These are phyloP conservation scores for Capillidium heterosporum DNA, from an alignment of 371 early-diverging fungal species.

Conservation along the genomic window DNA sequence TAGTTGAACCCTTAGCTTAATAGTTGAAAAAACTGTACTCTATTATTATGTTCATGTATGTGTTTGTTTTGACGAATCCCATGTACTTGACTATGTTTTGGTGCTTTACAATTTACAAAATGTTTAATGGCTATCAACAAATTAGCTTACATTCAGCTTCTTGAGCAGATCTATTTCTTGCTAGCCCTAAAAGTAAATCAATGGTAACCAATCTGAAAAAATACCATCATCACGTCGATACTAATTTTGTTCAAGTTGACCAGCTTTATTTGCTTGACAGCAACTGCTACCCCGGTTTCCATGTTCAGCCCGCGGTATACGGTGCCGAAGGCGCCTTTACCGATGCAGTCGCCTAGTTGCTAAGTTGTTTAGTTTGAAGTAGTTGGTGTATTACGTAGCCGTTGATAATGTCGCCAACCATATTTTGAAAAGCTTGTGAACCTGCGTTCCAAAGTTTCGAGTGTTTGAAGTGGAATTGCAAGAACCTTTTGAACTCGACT, in stretches of 20 bases:
- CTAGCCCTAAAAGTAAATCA: constrained; percentile 14
- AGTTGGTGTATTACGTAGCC: too few species aligned
- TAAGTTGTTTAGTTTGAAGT: constrained; percentile 8
- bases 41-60: constrained; percentile 47
- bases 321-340: constrained; percentile 60
- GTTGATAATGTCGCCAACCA: too few species aligned
- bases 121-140: not conserved
- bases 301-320: constrained; percentile 51
- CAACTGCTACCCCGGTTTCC: constrained; percentile 51
- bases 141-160: constrained; percentile 29
- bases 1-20: constrained; percentile 7
- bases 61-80: constrained; percentile 43
- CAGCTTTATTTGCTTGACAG: constrained; percentile 48
- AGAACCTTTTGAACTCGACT: too few species aligned
- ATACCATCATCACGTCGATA: constrained; percentile 31
- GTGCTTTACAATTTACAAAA: constrained; percentile 22
- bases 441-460: too few species aligned
- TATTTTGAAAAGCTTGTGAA: too few species aligned
- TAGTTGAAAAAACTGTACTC: constrained; percentile 26
- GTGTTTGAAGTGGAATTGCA: too few species aligned
- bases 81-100: constrained; percentile 60
- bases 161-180: constrained; percentile 44
- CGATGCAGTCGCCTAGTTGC: constrained; percentile 59
- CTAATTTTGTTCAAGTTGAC: constrained; percentile 22
- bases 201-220: not conserved